Evolutionary conservation across 257 asterid genomes (phyloP), one percentile per base, ranked within the genome.

Genomic region (Prunella vulgaris): DNA sequence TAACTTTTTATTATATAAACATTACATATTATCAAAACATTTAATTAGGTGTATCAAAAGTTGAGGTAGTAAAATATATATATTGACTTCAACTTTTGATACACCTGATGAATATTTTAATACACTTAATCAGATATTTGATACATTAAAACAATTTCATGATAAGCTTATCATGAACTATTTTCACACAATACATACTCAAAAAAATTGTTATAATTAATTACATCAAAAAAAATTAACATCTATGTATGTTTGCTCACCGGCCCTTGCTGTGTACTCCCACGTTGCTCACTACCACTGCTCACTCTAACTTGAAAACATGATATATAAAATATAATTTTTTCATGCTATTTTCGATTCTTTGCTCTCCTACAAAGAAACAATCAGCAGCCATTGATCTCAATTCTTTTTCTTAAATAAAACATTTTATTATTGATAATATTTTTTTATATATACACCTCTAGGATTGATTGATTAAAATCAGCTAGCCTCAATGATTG

Each of bases 401-500:
- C 56, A 35, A 37, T 22, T 13, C 54, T 32, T 51, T 32, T 14
- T 14, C 9, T 3, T 4, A 20, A 22, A 38, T 7, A 33, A 10
- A 53, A 22, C 18, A 25, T 24, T 69, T 10, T n/a, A 7, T 24
- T 38, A 4, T 21, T 4, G n/a, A 21, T 24, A n/a, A 18, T 0
- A 17, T 25, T n/a, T n/a, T n/a, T n/a, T n/a, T 42, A 42, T 42
- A 42, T 10, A 68, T 24, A 13, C 9, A 0, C 37, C 7, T 5
- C 10, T 22, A 13, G 10, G 48, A 32, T 58, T 37, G 54, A 54
- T 70, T 54, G 73, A 63, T 56, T 52, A 56, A 70, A 76, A 63
- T 71, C 7, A n/a, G n/a, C 58, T 25, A 27, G 13, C 30, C 25
- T n/a, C 51, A 66, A 66, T 72, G 64, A 72, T 77, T 53, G 30